Conservation (phyloP, 116 monocot genomes). For the Iris pallida region DNA sequence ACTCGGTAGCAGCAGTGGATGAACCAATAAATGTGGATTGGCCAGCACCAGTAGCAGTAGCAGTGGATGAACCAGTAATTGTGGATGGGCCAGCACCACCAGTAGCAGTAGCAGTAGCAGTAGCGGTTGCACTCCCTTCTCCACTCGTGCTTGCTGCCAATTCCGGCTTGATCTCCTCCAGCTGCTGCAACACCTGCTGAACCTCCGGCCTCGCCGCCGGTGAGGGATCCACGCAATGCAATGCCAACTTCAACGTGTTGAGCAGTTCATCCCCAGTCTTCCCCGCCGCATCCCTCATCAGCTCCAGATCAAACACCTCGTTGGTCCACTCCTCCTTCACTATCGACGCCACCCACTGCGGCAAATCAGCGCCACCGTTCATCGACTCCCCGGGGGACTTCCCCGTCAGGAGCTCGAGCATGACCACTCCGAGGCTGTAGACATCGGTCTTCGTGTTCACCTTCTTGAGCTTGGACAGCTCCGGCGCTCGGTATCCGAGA, state of each 20-base stretch:
- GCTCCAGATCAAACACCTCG: slow-evolving; percentile 75
- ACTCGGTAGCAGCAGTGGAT: no score
- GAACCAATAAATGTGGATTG: no score
- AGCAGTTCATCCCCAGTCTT: slow-evolving; percentile 62
- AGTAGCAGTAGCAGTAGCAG: no score
- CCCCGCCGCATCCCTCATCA: slow-evolving; percentile 51
- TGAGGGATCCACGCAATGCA: slow-evolving; percentile 80
- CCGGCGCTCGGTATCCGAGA: slow-evolving; percentile 56
- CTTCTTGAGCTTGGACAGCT: slow-evolving; percentile 53
- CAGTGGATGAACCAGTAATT: not conserved
- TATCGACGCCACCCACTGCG: slow-evolving; percentile 58
- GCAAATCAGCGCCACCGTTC: slow-evolving; percentile 45
- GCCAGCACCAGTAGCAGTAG: no score
- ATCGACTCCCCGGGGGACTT: slow-evolving; percentile 44
- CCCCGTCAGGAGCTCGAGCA: slow-evolving; percentile 70
- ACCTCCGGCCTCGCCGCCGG: slow-evolving; percentile 67
- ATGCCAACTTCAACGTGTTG: slow-evolving; percentile 71
- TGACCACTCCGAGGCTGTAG: slow-evolving; percentile 57
- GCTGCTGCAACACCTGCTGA: slow-evolving; percentile 54
- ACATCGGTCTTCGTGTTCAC: slow-evolving; percentile 50
- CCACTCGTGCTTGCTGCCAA: not conserved
- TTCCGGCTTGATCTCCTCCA: slow-evolving; percentile 81
- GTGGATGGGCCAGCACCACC: not conserved
- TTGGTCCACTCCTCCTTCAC: slow-evolving; percentile 64
- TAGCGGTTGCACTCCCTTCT: not conserved